Conservation (phyloP, 1,284 basidiomycete species). For the Fomitopsis palustris region DNA sequence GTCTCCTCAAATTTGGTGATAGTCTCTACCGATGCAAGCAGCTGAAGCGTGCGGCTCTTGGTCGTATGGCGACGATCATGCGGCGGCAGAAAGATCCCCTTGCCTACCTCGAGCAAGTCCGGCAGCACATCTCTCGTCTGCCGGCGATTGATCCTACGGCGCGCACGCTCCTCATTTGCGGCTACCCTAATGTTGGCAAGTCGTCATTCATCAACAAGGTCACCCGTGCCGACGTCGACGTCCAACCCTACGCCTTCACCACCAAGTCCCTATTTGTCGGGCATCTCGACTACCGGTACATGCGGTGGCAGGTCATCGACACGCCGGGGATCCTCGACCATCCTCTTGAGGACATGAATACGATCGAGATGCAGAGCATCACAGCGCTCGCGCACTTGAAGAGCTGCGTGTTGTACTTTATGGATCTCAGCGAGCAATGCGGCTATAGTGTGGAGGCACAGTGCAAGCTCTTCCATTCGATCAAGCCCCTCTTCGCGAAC, state of each 20-base stretch:
- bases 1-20: slow-evolving; percentile 94
- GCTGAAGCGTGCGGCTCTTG: slow-evolving; percentile 91
- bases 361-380: slow-evolving; percentile 98
- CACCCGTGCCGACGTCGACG: slow-evolving; percentile 94
- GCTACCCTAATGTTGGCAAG: slow-evolving; percentile 97
- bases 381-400: slow-evolving; percentile 94
- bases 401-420: slow-evolving; percentile 91
- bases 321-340: slow-evolving; percentile 92
- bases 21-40: slow-evolving; percentile 96
- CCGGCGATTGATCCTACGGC: slow-evolving; percentile 96
- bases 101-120: slow-evolving; percentile 95
- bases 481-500: slow-evolving; percentile 91
- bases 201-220: slow-evolving; percentile 98
- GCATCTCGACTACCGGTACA: slow-evolving; percentile 96
- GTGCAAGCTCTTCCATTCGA: slow-evolving; percentile 97
- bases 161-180: slow-evolving; percentile 93
- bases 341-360: slow-evolving; percentile 98
- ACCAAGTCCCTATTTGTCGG: slow-evolving; percentile 97
- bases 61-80: slow-evolving; percentile 98
- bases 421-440: slow-evolving; percentile 96
- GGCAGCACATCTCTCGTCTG: slow-evolving; percentile 95
- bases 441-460: slow-evolving; percentile 92
- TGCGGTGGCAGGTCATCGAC: slow-evolving; percentile 97
- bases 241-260: slow-evolving; percentile 97
- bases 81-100: slow-evolving; percentile 94